Evolutionary conservation across 495 filamentous ascomycete genomes (phyloP).

Genomic region (Tuber microsphaerosporum): DNA sequence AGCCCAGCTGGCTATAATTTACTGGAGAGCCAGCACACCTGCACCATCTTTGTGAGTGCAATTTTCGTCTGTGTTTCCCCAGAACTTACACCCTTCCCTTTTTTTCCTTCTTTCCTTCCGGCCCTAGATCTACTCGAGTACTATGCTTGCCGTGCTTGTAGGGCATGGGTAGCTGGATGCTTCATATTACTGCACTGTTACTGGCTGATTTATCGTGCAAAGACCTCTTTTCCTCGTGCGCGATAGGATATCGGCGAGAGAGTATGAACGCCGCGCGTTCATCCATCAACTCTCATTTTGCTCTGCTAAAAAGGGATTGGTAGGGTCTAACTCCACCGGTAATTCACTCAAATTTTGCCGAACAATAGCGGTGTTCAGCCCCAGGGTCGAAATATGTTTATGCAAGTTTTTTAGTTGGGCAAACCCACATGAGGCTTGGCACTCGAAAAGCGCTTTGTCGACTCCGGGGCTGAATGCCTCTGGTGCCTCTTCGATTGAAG

Average conservation of each 20-base stretch:
- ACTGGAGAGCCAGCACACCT: background rate
- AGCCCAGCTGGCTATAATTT: background rate
- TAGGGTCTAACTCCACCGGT: background rate
- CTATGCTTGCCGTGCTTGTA: background rate
- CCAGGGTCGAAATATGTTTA: too few species aligned
- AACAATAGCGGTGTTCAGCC: background rate
- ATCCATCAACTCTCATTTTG: background rate
- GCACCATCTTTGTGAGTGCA: background rate
- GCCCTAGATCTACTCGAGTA: background rate
- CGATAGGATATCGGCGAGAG: background rate
- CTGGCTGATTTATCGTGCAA: background rate
- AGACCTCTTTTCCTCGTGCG: background rate
- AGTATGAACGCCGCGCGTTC: background rate
- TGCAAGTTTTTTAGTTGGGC: too few species aligned
- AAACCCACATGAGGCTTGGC: too few species aligned
- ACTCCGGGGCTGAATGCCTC: too few species aligned
- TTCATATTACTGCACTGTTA: background rate
- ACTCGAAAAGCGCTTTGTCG: too few species aligned
- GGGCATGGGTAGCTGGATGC: background rate
- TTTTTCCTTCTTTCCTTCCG: background rate
- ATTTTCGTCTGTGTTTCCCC: background rate
- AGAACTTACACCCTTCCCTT: background rate
- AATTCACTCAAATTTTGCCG: background rate
- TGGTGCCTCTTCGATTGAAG: background rate
- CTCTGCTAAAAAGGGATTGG: background rate